Base-by-base conservation (phyloP, 2,329 filamentous ascomycete species). In the Cercospora sojina region DNA sequence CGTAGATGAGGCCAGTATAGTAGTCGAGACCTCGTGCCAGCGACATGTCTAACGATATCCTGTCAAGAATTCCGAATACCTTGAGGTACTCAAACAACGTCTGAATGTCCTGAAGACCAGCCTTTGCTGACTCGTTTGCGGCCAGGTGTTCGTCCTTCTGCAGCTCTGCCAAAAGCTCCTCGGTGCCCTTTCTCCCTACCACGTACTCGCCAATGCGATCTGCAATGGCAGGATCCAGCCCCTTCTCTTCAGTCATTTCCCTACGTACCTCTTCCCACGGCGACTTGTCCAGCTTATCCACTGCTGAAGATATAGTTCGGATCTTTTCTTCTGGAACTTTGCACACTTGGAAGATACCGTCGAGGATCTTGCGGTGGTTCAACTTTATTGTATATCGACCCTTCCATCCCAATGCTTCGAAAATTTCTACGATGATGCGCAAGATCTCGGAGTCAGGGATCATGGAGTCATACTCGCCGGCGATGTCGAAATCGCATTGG, bases 401-500 rank as follows among this genome's bases (percentile, higher is more conserved):
- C 59, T 88, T 83, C 88, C 90, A 92, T 20, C 89, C 90, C 38
- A 97, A 83, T 57, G 86, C 87, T 72, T 94, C 87, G 75, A 97
- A 96, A 47, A 96, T 90, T 77, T 97, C 93, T 73, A 87, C 88
- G 59, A 91, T 87, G 71, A 97, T 93, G 65, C 90, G 86, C 73
- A 98, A 81, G 66, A 97, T 90, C 81, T 97, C 93, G 41, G 93
- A 91, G 76, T 97, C 94, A 64, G 93, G 92, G 27, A 97, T 86
- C 93, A 97, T 97, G 62, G 91, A 81, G 77, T 97, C 94, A 81
- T 92, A 96, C 49, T 82, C 83, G 68, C 93, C 93, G 12, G 93
- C 93, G 80, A 97, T 94, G 77, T 97, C 93, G 76, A 97, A 96
- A 81, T 98, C 94, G 82, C 93, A 97, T 80, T 97, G 93, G 82